These are phyloP conservation scores for Emydomyces testavorans DNA, from an alignment of 2,329 filamentous ascomycete genomes.

Conservation along the genomic window DNA sequence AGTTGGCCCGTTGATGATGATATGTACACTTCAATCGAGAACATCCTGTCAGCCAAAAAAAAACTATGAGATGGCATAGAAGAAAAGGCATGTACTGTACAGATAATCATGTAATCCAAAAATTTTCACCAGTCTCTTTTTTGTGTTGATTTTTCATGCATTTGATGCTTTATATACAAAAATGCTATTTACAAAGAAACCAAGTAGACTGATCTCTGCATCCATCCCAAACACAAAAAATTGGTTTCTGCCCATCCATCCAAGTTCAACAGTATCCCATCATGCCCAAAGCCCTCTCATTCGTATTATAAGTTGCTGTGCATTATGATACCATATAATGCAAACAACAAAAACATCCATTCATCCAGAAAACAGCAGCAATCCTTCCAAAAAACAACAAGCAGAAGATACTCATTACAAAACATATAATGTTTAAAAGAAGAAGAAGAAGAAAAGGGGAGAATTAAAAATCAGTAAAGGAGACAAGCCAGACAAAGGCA, in stretches of 20 bases:
- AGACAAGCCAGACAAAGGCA: too few species aligned
- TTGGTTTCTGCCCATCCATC: too few species aligned
- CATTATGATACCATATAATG: background rate
- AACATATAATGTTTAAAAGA: background rate
- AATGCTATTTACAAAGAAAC: too few species aligned
- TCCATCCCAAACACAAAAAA: background rate
- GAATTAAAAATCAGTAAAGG: too few species aligned
- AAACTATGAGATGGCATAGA: background rate
- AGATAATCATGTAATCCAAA: constrained; percentile 7
- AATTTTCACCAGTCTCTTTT: background rate
- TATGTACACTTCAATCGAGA: background rate
- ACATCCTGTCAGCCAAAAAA: background rate
- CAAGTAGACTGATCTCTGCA: too few species aligned
- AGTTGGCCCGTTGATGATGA: background rate
- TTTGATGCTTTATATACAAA: background rate
- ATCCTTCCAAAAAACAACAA: background rate
- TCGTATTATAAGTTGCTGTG: background rate
- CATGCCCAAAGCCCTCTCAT: background rate
- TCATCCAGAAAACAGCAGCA: background rate
- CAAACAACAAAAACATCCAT: background rate
- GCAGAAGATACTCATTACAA: background rate
- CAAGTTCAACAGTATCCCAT: too few species aligned
- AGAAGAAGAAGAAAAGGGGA: background rate
- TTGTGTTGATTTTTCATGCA: background rate
- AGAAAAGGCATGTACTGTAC: constrained; percentile 4